Conservation (phyloP, 768 basidiomycete species). For the Phaeotremella skinneri region DNA sequence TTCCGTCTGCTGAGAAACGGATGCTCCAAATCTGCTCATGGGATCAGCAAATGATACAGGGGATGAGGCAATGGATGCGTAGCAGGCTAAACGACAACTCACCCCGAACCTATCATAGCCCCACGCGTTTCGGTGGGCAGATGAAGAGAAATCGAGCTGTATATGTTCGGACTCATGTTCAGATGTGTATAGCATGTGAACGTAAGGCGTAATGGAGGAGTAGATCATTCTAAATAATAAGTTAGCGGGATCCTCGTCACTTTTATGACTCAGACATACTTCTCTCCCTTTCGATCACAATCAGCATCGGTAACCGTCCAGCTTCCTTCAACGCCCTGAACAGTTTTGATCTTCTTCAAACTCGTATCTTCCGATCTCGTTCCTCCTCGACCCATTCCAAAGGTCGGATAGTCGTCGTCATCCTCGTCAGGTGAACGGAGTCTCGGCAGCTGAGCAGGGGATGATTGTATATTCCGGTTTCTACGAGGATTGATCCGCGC, state of each 20-base stretch:
- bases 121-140: slow-evolving; percentile 8
- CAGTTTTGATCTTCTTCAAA: slow-evolving; percentile 56
- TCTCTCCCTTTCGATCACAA: slow-evolving; percentile 74
- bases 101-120: slow-evolving; percentile 47
- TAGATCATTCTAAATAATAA: slow-evolving; percentile 72
- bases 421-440: slow-evolving; percentile 40
- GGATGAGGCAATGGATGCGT: slow-evolving; percentile 66
- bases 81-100: slow-evolving; percentile 31
- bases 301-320: slow-evolving; percentile 98
- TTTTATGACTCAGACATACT: slow-evolving; percentile 19
- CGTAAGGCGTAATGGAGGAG: slow-evolving; percentile 65
- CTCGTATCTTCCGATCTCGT: slow-evolving; percentile 44
- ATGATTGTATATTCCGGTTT: slow-evolving; percentile 29
- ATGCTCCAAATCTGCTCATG: slow-evolving; percentile 79
- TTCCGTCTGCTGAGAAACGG: slow-evolving; percentile 92
- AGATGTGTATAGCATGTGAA: slow-evolving; percentile 47
- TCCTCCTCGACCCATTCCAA: slow-evolving; percentile 20
- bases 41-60: slow-evolving; percentile 49
- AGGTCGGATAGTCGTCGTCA: slow-evolving; percentile 59
- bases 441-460: slow-evolving; percentile 4
- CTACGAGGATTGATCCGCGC: slow-evolving; percentile 57
- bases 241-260: slow-evolving; percentile 10
- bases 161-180: slow-evolving; percentile 47
- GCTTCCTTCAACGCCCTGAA: slow-evolving; percentile 69
- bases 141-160: slow-evolving; percentile 37